Evolutionary conservation across 441 rosid species (phyloP).

Genomic region (Adansonia grandidieri): DNA sequence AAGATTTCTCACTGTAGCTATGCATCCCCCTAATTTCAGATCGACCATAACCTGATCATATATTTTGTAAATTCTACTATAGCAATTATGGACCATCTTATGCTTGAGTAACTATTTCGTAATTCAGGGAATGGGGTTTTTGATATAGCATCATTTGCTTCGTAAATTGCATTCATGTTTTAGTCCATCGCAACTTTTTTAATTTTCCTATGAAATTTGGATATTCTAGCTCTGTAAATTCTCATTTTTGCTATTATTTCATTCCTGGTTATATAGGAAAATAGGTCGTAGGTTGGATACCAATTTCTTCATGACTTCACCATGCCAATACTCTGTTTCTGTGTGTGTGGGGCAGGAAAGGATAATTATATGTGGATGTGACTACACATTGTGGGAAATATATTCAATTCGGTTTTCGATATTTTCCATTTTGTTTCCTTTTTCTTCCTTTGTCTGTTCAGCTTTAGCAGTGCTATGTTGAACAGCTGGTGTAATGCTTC

Average conservation of each 20-base stretch:
- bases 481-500: constrained; percentile 17
- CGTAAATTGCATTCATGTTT: not conserved
- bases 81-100: not conserved
- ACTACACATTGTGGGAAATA: constrained; percentile 4
- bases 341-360: not conserved
- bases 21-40: not conserved
- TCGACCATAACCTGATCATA: not conserved
- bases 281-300: too few species aligned
- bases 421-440: not conserved
- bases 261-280: too few species aligned
- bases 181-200: not conserved
- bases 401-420: not conserved
- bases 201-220: too few species aligned
- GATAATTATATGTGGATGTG: constrained; percentile 13
- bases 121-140: not conserved
- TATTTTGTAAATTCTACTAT: not conserved
- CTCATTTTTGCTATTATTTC: not conserved
- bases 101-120: not conserved
- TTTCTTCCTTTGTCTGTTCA: not conserved
- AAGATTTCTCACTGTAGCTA: not conserved
- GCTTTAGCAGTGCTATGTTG: constrained; percentile 20
- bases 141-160: not conserved
- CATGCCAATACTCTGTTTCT: not conserved
- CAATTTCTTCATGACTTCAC: not conserved
- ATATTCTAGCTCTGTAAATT: not conserved